Evolutionary conservation across 805 yeast species (phyloP).

Genomic region (Allodekkera sacchari): DNA sequence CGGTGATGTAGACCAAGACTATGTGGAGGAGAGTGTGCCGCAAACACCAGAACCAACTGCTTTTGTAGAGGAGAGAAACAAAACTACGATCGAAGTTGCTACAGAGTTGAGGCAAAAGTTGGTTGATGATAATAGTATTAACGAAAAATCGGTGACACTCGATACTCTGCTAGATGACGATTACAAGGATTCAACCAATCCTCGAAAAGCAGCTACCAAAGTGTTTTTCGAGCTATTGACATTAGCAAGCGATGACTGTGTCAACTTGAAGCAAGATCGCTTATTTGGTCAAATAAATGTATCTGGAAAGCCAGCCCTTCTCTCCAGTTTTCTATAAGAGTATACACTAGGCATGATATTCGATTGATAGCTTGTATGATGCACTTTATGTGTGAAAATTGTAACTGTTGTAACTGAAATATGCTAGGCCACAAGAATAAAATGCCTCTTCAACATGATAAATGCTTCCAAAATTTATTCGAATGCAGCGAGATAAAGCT

Average conservation of each 20-base stretch:
- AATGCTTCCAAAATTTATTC: too few relatives aligned
- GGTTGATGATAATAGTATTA: constrained; percentile 5
- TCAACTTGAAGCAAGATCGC: constrained; percentile 50
- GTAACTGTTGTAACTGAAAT: too few relatives aligned
- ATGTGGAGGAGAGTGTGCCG: constrained; percentile 11
- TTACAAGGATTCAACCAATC: constrained; percentile 24
- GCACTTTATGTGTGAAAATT: too few relatives aligned
- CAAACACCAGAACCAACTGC: constrained; percentile 12
- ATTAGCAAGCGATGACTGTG: constrained; percentile 68
- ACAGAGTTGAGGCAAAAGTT: constrained; percentile 34
- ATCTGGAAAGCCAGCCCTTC: constrained; percentile 12
- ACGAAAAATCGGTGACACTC: constrained; percentile 22
- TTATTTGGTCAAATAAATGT: constrained; percentile 56
- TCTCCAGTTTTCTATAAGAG: constrained; percentile 12
- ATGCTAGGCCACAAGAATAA: too few relatives aligned
- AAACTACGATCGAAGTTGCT: constrained; percentile 49
- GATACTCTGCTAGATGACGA: constrained; percentile 34
- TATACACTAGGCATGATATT: too few relatives aligned
- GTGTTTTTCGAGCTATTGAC: constrained; percentile 79
- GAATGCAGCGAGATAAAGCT: constrained; percentile 5
- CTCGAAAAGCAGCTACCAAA: constrained; percentile 54
- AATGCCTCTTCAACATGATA: too few relatives aligned
- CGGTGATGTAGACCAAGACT: constrained; percentile 15
- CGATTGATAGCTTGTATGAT: too few relatives aligned
- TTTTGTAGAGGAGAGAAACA: constrained; percentile 22